Evolutionary conservation across 495 filamentous ascomycete genomes (phyloP), one percentile per base, ranked within the genome.

Genomic region (Achaetomiella virescens): DNA sequence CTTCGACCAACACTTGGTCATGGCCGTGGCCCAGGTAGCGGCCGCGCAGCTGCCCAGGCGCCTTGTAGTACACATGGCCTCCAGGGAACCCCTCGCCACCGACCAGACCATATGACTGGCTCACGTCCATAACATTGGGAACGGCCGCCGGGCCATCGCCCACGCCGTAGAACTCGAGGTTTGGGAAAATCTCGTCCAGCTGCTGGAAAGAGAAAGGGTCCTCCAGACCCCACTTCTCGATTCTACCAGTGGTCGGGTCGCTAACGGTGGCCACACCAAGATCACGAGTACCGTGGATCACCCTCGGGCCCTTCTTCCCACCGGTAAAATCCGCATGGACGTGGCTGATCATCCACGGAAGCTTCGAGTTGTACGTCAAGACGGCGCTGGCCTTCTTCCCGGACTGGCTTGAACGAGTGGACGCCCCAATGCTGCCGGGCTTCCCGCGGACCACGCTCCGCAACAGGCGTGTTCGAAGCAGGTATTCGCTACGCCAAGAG

Each of bases 401-500:
- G 77, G 79, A 55, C 76, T 78, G 52, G 83, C 84, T 70, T 12
- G 64, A 53, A 21, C 72, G 71, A 7, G 57, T 18, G 9, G 73
- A 59, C 15, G 68, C 50, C 12, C 69, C 73, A 48, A 60, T 69
- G 38, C 70, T 65, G 15, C 73, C 76, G 1, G 83, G 78, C 17
- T 95, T 72, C 36, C 90, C 91, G 49, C 89, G 81, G 31, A 75
- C 78, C 50, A 97, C 74, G 46, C 88, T 91, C 37, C 89, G 81
- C 38, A 97, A 75, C 55, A 96, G 76, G 42, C 86, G 81, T n/a
- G 90, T 97, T 22, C 91, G 79, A 27, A 93, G 68, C 38, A 96
- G 86, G 65, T 96, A 97, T 66, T 97, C 91, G 67, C 88, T 95
- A 29, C 90, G 82, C 91, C 91, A 97, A 1, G 91, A 91, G 18